Evolutionary conservation across 2,329 filamentous ascomycete species (phyloP), one percentile per base, ranked within the genome.

Genomic region (Fusarium verticillioides): DNA sequence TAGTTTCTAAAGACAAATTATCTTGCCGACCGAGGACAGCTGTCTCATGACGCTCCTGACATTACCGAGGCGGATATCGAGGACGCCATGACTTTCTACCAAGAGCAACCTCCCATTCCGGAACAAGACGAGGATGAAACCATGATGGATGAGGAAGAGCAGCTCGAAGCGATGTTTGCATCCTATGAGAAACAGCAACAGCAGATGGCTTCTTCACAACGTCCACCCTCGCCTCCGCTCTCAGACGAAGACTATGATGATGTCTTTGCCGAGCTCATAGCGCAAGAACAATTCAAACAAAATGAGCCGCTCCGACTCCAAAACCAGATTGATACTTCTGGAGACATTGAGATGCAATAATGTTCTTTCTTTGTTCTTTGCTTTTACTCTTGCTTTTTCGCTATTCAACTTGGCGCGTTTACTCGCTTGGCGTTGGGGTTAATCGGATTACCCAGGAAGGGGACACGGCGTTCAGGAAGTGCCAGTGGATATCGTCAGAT

Each of bases 181-280:
- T 84, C 86, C 26, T 87, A 84, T 73, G 80, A 85, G 66, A 77
- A 79, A 53, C 77, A 79, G 43, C 75, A 79, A 53, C 77, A 79
- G 40, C 74, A 77, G 28, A 59, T 65, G 43, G 46, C 65, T 42
- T 40, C 70, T 9, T 56, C 73, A 16, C 76, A 73, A 39, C 78
- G 75, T n/a, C 81, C 81, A 19, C 75, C 78, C 11, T 82, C 84
- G 4, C 77, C 81, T 13, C 77, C 79, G 2, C 79, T 85, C 37
- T 86, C 83, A 2, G 89, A 91, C 59, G 89, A 91, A 50, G 89
- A 91, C 47, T 92, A 91, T 75, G 90, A 92, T 71, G 82, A 85
- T 52, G 81, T 91, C 15, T 92, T 97, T 69, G 81, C 78, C 18
- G 82, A 84, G 63, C 74, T 84, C 21, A 76, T 83, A 13, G 75